Percentiles rank a stretch among this genome's conserved stretches.
These are phyloP conservation scores for Saccharomyces uvarum DNA, from an alignment of 1,139 yeast genomes.

Conservation along the genomic window DNA sequence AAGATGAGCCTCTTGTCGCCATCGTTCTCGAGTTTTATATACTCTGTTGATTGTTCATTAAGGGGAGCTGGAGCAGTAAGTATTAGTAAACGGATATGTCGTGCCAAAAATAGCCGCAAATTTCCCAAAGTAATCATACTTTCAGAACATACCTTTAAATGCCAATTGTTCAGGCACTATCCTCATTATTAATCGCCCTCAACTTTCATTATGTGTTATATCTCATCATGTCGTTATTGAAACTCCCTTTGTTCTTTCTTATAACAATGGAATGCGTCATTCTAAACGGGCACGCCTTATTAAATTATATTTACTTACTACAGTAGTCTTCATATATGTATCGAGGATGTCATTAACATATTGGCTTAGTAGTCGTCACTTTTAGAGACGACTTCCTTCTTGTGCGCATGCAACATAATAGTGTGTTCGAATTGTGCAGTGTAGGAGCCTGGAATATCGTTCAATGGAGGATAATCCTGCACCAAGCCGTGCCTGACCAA, in stretches of 20 bases:
- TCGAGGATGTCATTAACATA: not conserved
- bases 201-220: not conserved
- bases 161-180: not conserved
- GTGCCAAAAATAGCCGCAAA: not conserved
- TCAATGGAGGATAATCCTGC: slow-evolving; percentile 94
- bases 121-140: not conserved
- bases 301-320: not conserved
- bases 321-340: not conserved
- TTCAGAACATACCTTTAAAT: not conserved
- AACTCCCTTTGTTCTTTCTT: not conserved
- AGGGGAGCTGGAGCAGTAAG: slow-evolving; percentile 43
- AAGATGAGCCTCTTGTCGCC: slow-evolving; percentile 58
- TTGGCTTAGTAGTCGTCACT: slow-evolving; percentile 74
- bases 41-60: slow-evolving; percentile 60
- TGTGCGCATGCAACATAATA: slow-evolving; percentile 77
- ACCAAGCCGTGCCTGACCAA: slow-evolving; percentile 81
- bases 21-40: slow-evolving; percentile 58
- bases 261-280: not conserved
- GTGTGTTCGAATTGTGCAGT: slow-evolving; percentile 98
- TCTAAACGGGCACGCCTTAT: not conserved
- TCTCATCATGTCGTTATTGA: not conserved
- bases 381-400: slow-evolving; percentile 87
- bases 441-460: slow-evolving; percentile 74
- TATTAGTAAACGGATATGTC: not conserved
- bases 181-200: not conserved